Evolutionary conservation across 371 early-diverging fungal genomes (phyloP), one percentile per base, ranked within the genome.

Genomic region (Mortierella sp.): DNA sequence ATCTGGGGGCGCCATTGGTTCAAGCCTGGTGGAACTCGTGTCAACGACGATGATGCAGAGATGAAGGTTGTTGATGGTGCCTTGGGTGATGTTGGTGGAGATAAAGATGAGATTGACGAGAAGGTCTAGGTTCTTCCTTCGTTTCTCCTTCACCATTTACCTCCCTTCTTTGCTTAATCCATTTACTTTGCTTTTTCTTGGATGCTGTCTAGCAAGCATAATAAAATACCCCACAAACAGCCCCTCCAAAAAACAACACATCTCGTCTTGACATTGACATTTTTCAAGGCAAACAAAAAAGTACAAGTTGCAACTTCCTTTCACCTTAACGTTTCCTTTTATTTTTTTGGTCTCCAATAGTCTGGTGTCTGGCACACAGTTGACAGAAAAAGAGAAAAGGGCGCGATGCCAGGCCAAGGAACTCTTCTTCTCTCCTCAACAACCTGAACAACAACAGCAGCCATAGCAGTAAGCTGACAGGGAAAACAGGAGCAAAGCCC

Each of bases 1-100:
- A 72, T 91, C 55, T 88, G 88, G 75, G 92, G 90, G 19, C 81
- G 88, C 16, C 81, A 89, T 69, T 92, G 91, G 91, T 92, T 91
- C 82, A 81, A 86, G 54, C 86, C 86, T 16, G 86, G 86, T 14
- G 79, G 82, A 0, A 76, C 79, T 8, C 57, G 82, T 13, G 37
- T 71, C 50, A 19, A 13, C 24, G 72, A 77, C 11, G 10, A 21
- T 16, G 59, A 2, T 1, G 72, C 71, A 0, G 48, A 37, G 37
- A 26, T 28, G 26, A 28, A 69, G 54, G 31, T 40, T 8, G 55
- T 19, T 3, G 14, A 54, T 19, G 28, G 21, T 64, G 40, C 14
- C 3, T 16, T 16, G 16, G 61, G 14, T n/a, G 34, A 16, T 34
- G 26, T 13, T 50, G 40, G 24, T n/a, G 28, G 26, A 24, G 64